Evolutionary conservation across 306 rosid genomes (phyloP).

Genomic region (Vigna trinervia): DNA sequence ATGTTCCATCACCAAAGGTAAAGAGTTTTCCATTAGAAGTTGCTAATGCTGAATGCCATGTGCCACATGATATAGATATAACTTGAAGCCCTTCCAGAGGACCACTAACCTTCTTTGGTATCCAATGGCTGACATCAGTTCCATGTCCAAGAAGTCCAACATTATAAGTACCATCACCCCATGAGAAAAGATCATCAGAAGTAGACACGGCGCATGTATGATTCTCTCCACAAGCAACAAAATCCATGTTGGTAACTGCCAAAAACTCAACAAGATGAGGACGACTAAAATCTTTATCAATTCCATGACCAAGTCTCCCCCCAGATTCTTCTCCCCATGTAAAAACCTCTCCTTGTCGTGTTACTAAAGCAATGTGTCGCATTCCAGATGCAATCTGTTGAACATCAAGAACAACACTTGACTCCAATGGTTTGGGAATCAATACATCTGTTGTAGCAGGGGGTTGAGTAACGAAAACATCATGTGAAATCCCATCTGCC

Average conservation of each 20-base stretch:
- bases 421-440: slow-evolving; percentile 79
- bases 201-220: slow-evolving; percentile 87
- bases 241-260: slow-evolving; percentile 68
- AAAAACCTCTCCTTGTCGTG: slow-evolving; percentile 97
- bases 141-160: slow-evolving; percentile 97
- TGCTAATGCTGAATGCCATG: slow-evolving; percentile 97
- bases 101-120: slow-evolving; percentile 81
- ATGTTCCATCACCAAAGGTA: slow-evolving; percentile 98
- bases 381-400: slow-evolving; percentile 89
- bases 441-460: slow-evolving; percentile 68
- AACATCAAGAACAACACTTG: slow-evolving; percentile 93
- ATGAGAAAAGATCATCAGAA: slow-evolving; percentile 80
- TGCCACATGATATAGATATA: slow-evolving; percentile 87
- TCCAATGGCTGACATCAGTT: slow-evolving; percentile 88
- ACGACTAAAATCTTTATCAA: slow-evolving; percentile 67
- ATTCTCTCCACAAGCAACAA: slow-evolving; percentile 91
- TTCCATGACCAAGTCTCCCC: slow-evolving; percentile 94
- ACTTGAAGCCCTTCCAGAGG: slow-evolving; percentile 95
- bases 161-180: slow-evolving; percentile 91
- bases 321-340: slow-evolving; percentile 99
- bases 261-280: slow-evolving; percentile 87
- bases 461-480: slow-evolving; percentile 53
- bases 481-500: slow-evolving; percentile 63
- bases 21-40: slow-evolving; percentile 86
- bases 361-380: slow-evolving; percentile 84